A percentile compares a stretch with the other conserved stretches of the same genome.
Evolutionary conservation across 441 rosid genomes (phyloP).

Genomic region (Arabidopsis lyrata): DNA sequence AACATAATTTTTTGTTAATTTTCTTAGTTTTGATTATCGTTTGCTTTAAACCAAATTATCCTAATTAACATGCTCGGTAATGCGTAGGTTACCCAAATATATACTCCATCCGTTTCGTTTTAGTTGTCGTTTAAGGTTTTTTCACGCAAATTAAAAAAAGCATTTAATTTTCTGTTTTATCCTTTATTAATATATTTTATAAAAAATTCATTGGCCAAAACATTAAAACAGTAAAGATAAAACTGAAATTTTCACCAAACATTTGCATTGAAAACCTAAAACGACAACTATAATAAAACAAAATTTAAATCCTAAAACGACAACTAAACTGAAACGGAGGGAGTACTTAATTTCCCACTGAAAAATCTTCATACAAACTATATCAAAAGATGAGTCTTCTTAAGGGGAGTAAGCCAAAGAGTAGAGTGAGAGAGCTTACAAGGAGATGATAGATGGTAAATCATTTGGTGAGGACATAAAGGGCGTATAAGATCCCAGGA

Average conservation of each 20-base stretch:
- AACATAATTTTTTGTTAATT: background rate
- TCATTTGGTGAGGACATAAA: constrained; percentile 77
- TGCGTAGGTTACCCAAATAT: constrained; percentile 4
- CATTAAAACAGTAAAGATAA: too few species aligned
- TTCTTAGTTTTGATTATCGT: background rate
- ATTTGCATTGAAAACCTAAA: too few species aligned
- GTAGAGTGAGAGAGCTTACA: constrained; percentile 33
- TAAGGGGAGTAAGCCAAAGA: background rate
- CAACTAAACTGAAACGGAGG: too few species aligned
- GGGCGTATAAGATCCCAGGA: constrained; percentile 87
- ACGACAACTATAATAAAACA: too few species aligned
- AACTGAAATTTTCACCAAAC: too few species aligned
- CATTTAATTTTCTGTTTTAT: too few species aligned
- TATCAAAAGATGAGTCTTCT: background rate
- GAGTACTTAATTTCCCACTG: background rate
- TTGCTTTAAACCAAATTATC: background rate
- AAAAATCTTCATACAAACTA: background rate
- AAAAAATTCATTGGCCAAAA: too few species aligned
- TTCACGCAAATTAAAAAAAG: too few species aligned
- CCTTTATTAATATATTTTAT: too few species aligned
- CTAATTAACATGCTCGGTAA: background rate
- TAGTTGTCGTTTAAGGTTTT: too few species aligned
- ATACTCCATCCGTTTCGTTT: too few species aligned
- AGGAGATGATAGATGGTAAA: constrained; percentile 4
- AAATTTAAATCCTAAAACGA: too few species aligned